These are phyloP conservation scores for Artemisia annua DNA, from an alignment of 129 eudicot species.

Conservation along the genomic window DNA sequence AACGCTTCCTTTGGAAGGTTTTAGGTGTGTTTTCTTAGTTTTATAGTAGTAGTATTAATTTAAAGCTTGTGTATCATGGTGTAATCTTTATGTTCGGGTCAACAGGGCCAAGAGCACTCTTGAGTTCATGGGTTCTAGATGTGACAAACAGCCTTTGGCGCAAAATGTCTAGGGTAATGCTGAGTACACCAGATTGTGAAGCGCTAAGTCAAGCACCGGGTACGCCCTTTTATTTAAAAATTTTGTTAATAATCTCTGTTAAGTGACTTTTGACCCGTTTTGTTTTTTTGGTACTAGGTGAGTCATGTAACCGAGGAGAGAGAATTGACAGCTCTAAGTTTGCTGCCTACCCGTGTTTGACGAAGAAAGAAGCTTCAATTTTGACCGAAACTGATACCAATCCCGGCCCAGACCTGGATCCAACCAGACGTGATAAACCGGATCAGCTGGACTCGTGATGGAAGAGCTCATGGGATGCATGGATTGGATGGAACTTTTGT, in stretches of 20 bases:
- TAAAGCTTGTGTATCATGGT: no score
- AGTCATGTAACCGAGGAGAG: constrained; percentile 88
- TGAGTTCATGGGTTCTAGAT: not conserved
- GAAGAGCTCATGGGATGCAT: not conserved
- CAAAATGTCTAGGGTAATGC: not conserved
- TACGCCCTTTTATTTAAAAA: not conserved
- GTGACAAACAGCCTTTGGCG: not conserved
- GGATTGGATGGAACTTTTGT: not conserved
- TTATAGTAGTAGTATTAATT: no score
- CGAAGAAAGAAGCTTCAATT: constrained; percentile 43
- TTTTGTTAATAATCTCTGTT: not conserved
- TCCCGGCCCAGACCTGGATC: not conserved
- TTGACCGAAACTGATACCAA: not conserved
- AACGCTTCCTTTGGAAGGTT: no score
- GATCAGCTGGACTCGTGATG: not conserved
- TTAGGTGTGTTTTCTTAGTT: no score
- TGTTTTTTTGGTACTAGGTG: constrained; percentile 48
- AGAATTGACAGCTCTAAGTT: constrained; percentile 75
- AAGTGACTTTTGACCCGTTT: no score
- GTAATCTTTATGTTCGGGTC: no score
- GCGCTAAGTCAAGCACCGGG: no score
- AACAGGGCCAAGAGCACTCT: not conserved
- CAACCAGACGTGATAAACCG: not conserved
- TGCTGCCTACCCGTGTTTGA: constrained; percentile 87
- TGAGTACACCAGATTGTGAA: not conserved